Evolutionary conservation across 805 yeast species (phyloP), one percentile per base, ranked within the genome.

Genomic region (Cyberlindnera petersonii): DNA sequence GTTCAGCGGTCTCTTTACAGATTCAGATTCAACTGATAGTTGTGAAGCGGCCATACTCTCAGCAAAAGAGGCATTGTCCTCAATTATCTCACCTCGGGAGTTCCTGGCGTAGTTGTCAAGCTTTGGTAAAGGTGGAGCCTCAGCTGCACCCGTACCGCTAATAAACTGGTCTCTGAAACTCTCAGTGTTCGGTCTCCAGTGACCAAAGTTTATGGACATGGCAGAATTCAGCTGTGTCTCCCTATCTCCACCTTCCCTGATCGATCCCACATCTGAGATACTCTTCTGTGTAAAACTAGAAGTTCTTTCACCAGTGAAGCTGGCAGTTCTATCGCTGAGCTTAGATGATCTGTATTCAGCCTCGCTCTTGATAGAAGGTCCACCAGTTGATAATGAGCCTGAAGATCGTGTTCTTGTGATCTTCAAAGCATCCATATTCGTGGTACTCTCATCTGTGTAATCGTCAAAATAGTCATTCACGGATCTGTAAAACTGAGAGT

Each of bases 131-230:
- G 58, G 58, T 4, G 58, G 67, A 9, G 58, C 51, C 7, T 53
- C 64, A 31, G 66, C 71, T 31, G 63, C 63, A 11, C 46, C 24
- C 6, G 46, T 39, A 6, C 65, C 72, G 45, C 59, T 61, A 29
- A 73, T 72, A 40, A 73, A 73, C 37, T 68, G 69, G 42, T 72
- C 77, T 37, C 79, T 60, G 52, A 56, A 72, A 27, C 61, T 62
- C 23, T 61, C 64, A 8, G 82, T 77, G 49, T 77, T 73, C 2
- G 83, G 83, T 52, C 68, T 71, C 84, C 85, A 78, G 20, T 61
- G 61, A 3, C 79, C 79, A 61, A 74, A 61, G 40, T 65, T 71
- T 30, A 74, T 57, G 4, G 64, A 60, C 42, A 54, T 33, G 1
- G 59, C 60, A 9, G 58, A 52, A 14, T 54, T 54, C 29, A 56